phyloP scores from a whole-genome alignment of 768 basidiomycete species.

The Guyanaporus albipodus region DNA sequence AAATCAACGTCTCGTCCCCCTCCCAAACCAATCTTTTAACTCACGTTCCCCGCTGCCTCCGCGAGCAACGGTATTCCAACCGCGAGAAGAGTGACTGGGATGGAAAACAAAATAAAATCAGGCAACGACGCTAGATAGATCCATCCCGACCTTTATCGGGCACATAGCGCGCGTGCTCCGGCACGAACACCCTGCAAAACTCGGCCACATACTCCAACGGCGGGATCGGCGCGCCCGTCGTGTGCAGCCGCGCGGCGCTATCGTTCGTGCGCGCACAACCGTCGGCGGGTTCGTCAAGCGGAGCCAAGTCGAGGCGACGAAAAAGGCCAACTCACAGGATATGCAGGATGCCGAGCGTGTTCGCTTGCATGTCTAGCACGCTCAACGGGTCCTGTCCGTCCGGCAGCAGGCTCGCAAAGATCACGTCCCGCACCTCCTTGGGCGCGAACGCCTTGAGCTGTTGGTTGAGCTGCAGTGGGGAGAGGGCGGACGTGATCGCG shows the following conservation, averaged over 20 bases:
- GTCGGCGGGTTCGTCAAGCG: neutral
- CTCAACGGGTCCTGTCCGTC: slow-evolving; percentile 67
- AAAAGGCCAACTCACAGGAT: slow-evolving; percentile 56
- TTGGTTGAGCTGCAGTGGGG: slow-evolving; percentile 37
- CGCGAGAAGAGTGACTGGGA: slow-evolving; percentile 61
- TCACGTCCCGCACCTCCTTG: slow-evolving; percentile 55
- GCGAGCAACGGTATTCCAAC: slow-evolving; percentile 56
- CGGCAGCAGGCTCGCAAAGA: slow-evolving; percentile 50
- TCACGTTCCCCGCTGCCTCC: slow-evolving; percentile 46
- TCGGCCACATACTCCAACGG: slow-evolving; percentile 40
- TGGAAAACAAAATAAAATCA: slow-evolving; percentile 2
- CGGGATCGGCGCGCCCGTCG: slow-evolving; percentile 37
- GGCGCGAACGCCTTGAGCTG: slow-evolving; percentile 44
- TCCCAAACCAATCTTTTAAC: slow-evolving; percentile 20
- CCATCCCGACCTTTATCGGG: slow-evolving; percentile 58
- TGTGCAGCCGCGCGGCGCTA: slow-evolving; percentile 58
- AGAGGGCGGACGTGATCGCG: slow-evolving; percentile 44
- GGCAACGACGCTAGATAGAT: neutral
- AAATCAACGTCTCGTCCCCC: slow-evolving; percentile 13
- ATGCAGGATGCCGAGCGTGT: slow-evolving; percentile 66
- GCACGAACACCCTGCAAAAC: slow-evolving; percentile 62
- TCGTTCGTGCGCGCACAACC: no score
- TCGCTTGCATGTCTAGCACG: slow-evolving; percentile 48
- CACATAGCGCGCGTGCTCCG: slow-evolving; percentile 59
- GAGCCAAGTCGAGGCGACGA: neutral